Evolutionary conservation across 2,329 filamentous ascomycete species (phyloP).

Genomic region (Aspergillus hiratsukae): DNA sequence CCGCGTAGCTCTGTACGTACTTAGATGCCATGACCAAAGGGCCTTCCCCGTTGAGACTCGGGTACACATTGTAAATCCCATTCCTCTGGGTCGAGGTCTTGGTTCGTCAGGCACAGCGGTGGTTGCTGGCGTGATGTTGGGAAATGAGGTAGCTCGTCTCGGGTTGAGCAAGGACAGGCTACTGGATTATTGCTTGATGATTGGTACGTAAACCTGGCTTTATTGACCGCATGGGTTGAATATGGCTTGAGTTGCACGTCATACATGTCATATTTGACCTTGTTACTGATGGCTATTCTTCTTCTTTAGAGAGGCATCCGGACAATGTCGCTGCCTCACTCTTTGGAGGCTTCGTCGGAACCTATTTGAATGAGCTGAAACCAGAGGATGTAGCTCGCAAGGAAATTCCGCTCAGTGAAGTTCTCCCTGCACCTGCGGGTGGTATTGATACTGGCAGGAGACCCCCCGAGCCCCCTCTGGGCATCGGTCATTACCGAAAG

Average conservation of each 20-base stretch:
- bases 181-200: constrained; percentile 97
- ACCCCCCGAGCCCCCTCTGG: constrained; percentile 82
- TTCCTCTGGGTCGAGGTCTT: constrained; percentile 84
- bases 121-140: constrained; percentile 89
- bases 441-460: constrained; percentile 82
- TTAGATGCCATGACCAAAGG: constrained; percentile 84
- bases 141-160: constrained; percentile 80
- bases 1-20: constrained; percentile 86
- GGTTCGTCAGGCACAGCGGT: constrained; percentile 96
- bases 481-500: constrained; percentile 94
- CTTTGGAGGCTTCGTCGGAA: constrained; percentile 94
- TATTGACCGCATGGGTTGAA: background rate
- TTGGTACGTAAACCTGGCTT: constrained; percentile 53
- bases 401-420: constrained; percentile 92
- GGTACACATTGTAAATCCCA: constrained; percentile 92
- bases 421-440: constrained; percentile 82
- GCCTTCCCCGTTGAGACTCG: constrained; percentile 80
- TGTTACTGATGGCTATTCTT: constrained; percentile 11
- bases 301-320: constrained; percentile 64
- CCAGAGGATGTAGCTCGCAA: constrained; percentile 84
- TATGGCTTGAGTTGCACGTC: background rate
- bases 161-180: constrained; percentile 73
- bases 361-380: constrained; percentile 87
- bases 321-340: constrained; percentile 94
- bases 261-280: background rate